phyloP scores from a whole-genome alignment of 2,329 filamentous ascomycete genomes.

The Shiraia bambusicola region DNA sequence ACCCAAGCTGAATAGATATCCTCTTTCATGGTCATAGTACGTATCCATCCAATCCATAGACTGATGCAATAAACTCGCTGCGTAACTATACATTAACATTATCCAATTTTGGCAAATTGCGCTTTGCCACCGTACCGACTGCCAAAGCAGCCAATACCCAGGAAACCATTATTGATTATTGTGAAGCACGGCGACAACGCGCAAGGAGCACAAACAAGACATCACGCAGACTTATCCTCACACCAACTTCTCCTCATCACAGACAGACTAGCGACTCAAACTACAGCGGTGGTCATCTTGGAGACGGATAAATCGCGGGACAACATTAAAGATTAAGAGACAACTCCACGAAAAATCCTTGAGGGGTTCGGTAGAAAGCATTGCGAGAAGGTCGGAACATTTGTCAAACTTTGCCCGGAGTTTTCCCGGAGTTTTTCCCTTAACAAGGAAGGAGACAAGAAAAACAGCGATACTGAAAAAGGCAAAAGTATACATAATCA shows the following conservation, averaged over 20 bases:
- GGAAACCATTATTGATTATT: too few relatives aligned
- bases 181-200: too few relatives aligned
- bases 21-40: conserved; percentile 55
- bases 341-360: conserved; percentile 14
- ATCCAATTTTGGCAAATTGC: conserved; percentile 13
- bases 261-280: neutral
- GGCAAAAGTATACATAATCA: too few relatives aligned
- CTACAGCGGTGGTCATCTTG: conserved; percentile 1
- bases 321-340: conserved; percentile 4
- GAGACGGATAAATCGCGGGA: conserved; percentile 7
- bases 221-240: neutral
- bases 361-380: conserved; percentile 19
- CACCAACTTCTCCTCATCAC: neutral
- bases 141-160: conserved; percentile 12
- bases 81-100: conserved; percentile 17
- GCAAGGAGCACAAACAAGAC: neutral
- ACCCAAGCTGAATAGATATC: conserved; percentile 57
- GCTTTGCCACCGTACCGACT: conserved; percentile 8
- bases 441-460: neutral
- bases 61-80: conserved; percentile 38
- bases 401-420: conserved; percentile 12
- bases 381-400: conserved; percentile 12
- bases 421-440: conserved; percentile 6
- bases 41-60: conserved; percentile 59
- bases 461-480: neutral